Base-by-base conservation (phyloP, 768 basidiomycete genomes). In the Daedaleopsis nitida region DNA sequence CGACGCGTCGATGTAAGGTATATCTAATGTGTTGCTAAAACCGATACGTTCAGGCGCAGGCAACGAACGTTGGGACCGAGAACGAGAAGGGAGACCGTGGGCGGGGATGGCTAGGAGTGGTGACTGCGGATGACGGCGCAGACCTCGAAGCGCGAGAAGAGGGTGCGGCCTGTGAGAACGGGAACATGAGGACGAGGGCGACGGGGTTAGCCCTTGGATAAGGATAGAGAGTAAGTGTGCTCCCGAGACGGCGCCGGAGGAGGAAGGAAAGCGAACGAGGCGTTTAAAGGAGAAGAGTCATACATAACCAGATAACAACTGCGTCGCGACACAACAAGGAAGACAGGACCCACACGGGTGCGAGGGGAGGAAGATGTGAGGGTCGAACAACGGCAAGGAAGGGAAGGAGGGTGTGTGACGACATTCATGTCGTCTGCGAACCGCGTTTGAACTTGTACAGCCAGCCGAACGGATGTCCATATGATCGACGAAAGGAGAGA, bases 401-500 rank as follows among this genome's bases (percentile, higher is more conserved):
- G 17, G 35, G 56, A 23, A 35, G 21, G 48, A 35, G 34, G 45
- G 45, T 32, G 17, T 49, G 8, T 21, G 27, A 32, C 34, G 37
- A 19, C 35, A 32, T 23, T 32, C 24, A 34, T 49, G 35, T 38
- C 52, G 58, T 43, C 42, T 57, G 37, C 52, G 48, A 42, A 10
- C 57, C 47, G 49, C 51, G 57, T 42, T 27, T 39, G 38, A 39
- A 59, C 52, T 59, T 54, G 58, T 64, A 59, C 62, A 59, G 50
- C 44, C 38, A 59, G 44, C 58, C 59, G 53, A 63, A 59, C 50
- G 62, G 59, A 64, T 56, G 58, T 59, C 57, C 62, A 64, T 58
- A 64, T 44, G 54, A 51, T 52, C 51, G 58, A 53, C 50, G 59
- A 53, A 34, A 61, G n/a, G 52, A 54, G 43, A 64, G 51, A 52